Percentiles rank a stretch among this genome's conserved stretches.
Evolutionary conservation across 805 yeast genomes (phyloP).

Genomic region (Maudiozyma barnettii): DNA sequence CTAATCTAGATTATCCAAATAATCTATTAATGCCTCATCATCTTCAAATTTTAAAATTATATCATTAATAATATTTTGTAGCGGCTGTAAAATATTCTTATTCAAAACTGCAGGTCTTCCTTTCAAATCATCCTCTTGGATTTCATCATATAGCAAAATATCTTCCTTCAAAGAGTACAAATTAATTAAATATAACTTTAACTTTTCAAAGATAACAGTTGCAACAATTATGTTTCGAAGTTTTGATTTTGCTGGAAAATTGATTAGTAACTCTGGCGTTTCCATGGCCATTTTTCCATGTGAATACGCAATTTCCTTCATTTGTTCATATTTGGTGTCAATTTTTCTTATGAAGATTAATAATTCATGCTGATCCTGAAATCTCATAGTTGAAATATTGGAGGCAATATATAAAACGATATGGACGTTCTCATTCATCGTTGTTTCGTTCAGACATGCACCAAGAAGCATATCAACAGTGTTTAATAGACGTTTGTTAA

Average conservation of each 20-base stretch:
- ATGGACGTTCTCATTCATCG: conserved; percentile 4
- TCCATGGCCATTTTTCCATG: conserved; percentile 5
- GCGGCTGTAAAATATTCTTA: neutral
- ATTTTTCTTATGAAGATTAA: conserved; percentile 11
- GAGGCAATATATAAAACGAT: conserved; percentile 14
- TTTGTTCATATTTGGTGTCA: conserved; percentile 18
- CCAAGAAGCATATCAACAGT: neutral
- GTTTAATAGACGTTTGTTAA: conserved; percentile 6
- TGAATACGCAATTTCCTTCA: conserved; percentile 10
- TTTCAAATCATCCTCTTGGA: conserved; percentile 14
- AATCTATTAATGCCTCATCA: neutral
- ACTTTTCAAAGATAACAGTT: conserved; percentile 9
- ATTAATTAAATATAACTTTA: conserved; percentile 8
- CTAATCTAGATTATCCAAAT: neutral
- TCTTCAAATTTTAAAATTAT: neutral
- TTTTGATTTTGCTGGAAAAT: neutral
- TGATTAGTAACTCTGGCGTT: neutral
- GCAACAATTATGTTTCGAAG: conserved; percentile 7
- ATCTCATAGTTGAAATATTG: conserved; percentile 15
- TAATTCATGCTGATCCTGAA: conserved; percentile 17
- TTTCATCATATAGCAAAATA: conserved; percentile 4
- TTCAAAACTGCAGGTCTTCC: conserved; percentile 3
- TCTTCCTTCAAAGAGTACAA: conserved; percentile 14
- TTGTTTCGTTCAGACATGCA: neutral
- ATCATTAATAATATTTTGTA: neutral